A percentile compares a stretch with the other conserved stretches of the same genome.
Evolutionary conservation across 495 filamentous ascomycete species (phyloP).

Genomic region (Penicillium desertorum): DNA sequence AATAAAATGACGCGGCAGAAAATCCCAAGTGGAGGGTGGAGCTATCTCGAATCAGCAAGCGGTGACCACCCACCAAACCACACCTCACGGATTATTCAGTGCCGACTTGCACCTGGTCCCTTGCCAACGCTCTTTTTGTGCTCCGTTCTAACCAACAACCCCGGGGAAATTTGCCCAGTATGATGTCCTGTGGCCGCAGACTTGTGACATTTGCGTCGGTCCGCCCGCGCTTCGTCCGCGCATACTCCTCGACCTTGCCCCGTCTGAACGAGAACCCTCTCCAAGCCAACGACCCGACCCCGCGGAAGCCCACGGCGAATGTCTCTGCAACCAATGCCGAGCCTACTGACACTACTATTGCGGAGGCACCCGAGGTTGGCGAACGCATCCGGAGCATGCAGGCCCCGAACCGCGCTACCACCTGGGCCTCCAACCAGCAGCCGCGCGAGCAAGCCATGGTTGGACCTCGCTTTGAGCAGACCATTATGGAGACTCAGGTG

Average conservation of each 20-base stretch:
- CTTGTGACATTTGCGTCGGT: constrained; percentile 41
- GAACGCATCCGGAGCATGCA: constrained; percentile 65
- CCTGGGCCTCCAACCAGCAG: constrained; percentile 84
- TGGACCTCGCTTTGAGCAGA: constrained; percentile 96
- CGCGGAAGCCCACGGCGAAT: constrained; percentile 46
- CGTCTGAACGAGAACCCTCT: constrained; percentile 51
- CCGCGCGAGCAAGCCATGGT: constrained; percentile 79
- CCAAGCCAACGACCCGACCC: constrained; percentile 55
- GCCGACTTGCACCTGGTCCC: constrained; percentile 27
- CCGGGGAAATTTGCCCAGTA: constrained; percentile 39
- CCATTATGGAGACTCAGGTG: constrained; percentile 86
- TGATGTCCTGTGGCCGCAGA: constrained; percentile 58
- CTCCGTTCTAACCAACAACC: constrained; percentile 15
- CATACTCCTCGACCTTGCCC: constrained; percentile 50
- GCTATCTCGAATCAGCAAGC: constrained; percentile 15
- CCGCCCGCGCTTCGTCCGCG: constrained; percentile 40
- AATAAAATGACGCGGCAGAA: constrained; percentile 28
- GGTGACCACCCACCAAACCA: constrained; percentile 28
- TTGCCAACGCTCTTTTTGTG: constrained; percentile 19
- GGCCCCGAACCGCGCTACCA: constrained; percentile 77
- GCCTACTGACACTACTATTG: constrained; percentile 51
- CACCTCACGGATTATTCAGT: constrained; percentile 37
- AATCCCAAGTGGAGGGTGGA: constrained; percentile 11
- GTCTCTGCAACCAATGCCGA: constrained; percentile 62
- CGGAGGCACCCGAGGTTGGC: constrained; percentile 59